Percentiles rank a stretch among this genome's conserved stretches.
Conservation (phyloP, 768 basidiomycete genomes). For the Arthromyces matolae region DNA sequence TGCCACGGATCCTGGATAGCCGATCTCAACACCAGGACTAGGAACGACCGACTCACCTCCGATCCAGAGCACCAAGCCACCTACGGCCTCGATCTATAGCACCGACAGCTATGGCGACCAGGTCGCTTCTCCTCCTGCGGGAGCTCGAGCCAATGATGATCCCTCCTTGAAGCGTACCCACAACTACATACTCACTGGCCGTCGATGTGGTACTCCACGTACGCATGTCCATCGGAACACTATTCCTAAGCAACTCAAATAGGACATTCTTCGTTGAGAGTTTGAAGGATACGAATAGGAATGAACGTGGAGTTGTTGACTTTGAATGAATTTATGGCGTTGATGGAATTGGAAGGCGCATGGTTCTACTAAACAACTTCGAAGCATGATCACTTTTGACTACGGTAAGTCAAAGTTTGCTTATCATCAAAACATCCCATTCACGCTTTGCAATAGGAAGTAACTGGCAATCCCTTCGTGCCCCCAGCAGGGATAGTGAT, state of each 20-base stretch:
- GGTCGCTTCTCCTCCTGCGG: background rate
- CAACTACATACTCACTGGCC: constrained; percentile 89
- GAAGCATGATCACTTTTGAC: constrained; percentile 83
- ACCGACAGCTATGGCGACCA: background rate
- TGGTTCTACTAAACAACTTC: constrained; percentile 65
- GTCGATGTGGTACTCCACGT: constrained; percentile 88
- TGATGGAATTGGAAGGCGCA: constrained; percentile 82
- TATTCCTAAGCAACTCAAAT: constrained; percentile 95
- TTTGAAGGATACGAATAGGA: constrained; percentile 89
- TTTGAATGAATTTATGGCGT: constrained; percentile 85
- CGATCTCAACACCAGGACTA: background rate
- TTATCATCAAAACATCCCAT: background rate
- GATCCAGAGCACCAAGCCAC: background rate
- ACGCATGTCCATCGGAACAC: constrained; percentile 68
- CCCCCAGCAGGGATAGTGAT: constrained; percentile 54
- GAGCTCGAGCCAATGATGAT: background rate
- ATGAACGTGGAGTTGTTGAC: constrained; percentile 85
- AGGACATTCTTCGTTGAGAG: constrained; percentile 94
- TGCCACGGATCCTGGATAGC: background rate
- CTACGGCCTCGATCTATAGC: background rate
- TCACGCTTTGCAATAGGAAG: constrained; percentile 49
- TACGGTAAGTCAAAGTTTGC: constrained; percentile 52
- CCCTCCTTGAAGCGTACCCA: background rate
- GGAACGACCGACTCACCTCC: constrained; percentile 3
- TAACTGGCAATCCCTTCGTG: constrained; percentile 67